Base-by-base conservation (phyloP, 1,284 basidiomycete species). In the Cryptococcus amylolentus region DNA sequence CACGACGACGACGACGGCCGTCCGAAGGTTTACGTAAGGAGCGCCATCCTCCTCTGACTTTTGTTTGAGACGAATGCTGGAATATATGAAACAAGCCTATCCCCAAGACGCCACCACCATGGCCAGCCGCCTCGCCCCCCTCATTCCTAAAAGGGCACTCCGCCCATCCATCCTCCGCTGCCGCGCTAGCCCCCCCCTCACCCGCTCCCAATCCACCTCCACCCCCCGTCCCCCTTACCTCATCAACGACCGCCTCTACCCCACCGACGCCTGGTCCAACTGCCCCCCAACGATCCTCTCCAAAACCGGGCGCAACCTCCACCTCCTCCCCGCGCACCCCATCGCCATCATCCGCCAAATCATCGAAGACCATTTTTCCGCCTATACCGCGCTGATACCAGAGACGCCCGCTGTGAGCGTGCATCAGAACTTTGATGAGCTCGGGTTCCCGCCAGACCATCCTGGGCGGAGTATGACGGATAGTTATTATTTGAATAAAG, bases 401-500 rank as follows among this genome's bases (percentile, higher is more conserved):
- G 56, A 85, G 42, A 89, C 91, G 1, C 92, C 96, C 0, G 81
- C 98, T 52, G 96, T 98, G 52, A 86, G 91, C 1, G 89, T 93
- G 2, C 81, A 83, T 69, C 86, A 94, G 77, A 99, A 99, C 80
- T 99, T 99, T 77, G 96, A 98, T 77, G 89, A 95, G 65, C 86
- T 99, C 23, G 92, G 91, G 14, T 98, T 99, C 77, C 87, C 95
- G 0, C 70, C 80, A 5, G 92, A 98, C 79, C 96, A 99, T 73
- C 94, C 95, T 1, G 96, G 96, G 2, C 85, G 96, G 55, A 83
- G 86, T 20, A 80, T 85, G 48, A 90, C 90, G 27, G 96, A 99
- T 79, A 91, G 88, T 66, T 99, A 99, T 81, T 99, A 98, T 76
- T 80, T 98, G 67, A 98, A 98, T 80, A 83, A 83, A 64, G 80